A percentile compares a stretch with the other conserved stretches of the same genome.
Conservation (phyloP, 192 early-diverging fungal genomes). For the Blastocladiella britannica region DNA sequence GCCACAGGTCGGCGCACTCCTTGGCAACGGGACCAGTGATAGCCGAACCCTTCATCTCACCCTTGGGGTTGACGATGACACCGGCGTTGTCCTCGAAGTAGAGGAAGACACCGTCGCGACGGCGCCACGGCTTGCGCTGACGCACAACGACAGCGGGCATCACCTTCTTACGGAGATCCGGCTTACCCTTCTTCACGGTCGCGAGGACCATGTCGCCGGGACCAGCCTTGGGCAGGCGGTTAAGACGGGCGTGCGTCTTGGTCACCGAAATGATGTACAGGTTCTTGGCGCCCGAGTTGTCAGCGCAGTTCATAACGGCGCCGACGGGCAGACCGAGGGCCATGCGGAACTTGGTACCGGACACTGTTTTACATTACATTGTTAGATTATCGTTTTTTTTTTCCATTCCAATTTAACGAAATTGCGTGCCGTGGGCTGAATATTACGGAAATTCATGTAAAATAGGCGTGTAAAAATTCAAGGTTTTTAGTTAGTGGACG, state of each 20-base stretch:
- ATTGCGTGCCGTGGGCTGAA: no score
- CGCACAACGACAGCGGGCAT: constrained; percentile 97
- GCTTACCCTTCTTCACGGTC: constrained; percentile 99
- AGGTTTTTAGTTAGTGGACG: no score
- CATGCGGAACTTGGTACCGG: constrained; percentile 97
- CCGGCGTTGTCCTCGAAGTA: constrained; percentile 99
- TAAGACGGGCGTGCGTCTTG: constrained; percentile 85
- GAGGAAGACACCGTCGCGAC: constrained; percentile 95
- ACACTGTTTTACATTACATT: no score
- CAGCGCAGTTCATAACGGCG: constrained; percentile 99
- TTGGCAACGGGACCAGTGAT: constrained; percentile 99
- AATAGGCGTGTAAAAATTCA: no score
- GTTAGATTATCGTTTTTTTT: no score
- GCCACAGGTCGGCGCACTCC: constrained; percentile 99
- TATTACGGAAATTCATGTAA: no score
- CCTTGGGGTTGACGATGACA: constrained; percentile 99
- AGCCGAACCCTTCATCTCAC: constrained; percentile 99
- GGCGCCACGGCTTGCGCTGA: constrained; percentile 98
- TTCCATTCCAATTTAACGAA: no score
- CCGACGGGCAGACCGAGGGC: constrained; percentile 87
- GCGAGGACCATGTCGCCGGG: constrained; percentile 98
- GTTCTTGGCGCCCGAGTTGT: constrained; percentile 99
- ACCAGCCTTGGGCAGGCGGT: constrained; percentile 92
- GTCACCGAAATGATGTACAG: constrained; percentile 96
- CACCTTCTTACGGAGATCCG: constrained; percentile 99